These are phyloP conservation scores for Rhododendron mucronatum DNA, from an alignment of 148 eudicot genomes.

Conservation along the genomic window DNA sequence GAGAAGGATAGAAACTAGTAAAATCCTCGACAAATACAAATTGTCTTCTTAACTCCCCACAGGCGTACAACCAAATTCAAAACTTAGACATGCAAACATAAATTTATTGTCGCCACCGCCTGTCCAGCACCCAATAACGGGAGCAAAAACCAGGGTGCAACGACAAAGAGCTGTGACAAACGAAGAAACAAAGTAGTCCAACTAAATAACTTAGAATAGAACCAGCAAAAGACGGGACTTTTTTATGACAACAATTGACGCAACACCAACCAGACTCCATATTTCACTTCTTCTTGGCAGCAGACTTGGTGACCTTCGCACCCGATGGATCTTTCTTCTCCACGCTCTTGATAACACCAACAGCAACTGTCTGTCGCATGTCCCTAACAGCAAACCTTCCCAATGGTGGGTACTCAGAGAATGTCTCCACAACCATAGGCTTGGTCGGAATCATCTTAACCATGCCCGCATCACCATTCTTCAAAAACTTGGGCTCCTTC, in stretches of 20 bases:
- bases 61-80: not conserved
- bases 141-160: not conserved
- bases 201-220: not conserved
- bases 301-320: slow-evolving; percentile 15
- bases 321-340: slow-evolving; percentile 13
- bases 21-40: not conserved
- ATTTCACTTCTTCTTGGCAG: slow-evolving; percentile 10
- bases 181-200: not conserved
- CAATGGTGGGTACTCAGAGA: slow-evolving; percentile 9
- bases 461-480: slow-evolving; percentile 11
- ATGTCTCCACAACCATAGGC: slow-evolving; percentile 15
- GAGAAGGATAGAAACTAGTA: not conserved
- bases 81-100: not conserved
- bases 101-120: slow-evolving; percentile 1
- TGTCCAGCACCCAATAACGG: slow-evolving; percentile 6
- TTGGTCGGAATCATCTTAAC: slow-evolving; percentile 16
- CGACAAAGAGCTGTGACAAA: not conserved
- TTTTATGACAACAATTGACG: not conserved
- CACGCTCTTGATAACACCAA: slow-evolving; percentile 10
- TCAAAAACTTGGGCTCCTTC: slow-evolving; percentile 16
- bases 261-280: not conserved
- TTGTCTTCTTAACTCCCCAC: not conserved
- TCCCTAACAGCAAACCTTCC: slow-evolving; percentile 16
- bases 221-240: not conserved
- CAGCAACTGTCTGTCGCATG: slow-evolving; percentile 18